phyloP scores from a whole-genome alignment of 1,139 yeast genomes.

The Pichia sp. region DNA sequence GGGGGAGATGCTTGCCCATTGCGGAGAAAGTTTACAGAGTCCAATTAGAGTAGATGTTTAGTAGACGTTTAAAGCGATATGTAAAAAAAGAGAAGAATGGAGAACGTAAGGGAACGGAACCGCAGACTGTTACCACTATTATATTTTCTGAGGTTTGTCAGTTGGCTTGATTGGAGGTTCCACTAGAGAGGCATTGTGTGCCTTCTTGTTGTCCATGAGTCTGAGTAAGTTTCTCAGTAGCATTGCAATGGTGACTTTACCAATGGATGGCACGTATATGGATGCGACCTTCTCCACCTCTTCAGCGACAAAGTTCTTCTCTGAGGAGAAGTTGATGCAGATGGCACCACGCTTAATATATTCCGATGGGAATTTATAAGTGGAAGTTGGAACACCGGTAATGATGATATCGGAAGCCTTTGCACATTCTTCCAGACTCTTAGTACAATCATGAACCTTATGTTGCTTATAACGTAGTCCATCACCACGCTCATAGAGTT shows the following conservation, averaged over 20 bases:
- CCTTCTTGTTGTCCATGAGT: constrained; percentile 55
- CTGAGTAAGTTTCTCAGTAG: constrained; percentile 79
- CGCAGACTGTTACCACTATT: too few relatives aligned
- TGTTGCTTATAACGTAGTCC: constrained; percentile 79
- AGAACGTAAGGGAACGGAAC: too few relatives aligned
- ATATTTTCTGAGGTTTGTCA: constrained; percentile 11
- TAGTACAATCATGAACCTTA: constrained; percentile 60
- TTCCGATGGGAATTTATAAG: constrained; percentile 80
- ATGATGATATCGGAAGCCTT: constrained; percentile 81
- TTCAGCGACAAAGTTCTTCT: constrained; percentile 70
- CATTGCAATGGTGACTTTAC: constrained; percentile 95
- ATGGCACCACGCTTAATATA: constrained; percentile 81
- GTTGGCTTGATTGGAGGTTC: constrained; percentile 15
- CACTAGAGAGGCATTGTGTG: constrained; percentile 10
- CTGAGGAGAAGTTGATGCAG: constrained; percentile 83
- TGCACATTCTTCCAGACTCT: constrained; percentile 56
- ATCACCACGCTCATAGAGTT: constrained; percentile 90
- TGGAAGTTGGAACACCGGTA: constrained; percentile 86
- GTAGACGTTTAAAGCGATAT: neutral
- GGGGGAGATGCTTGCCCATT: constrained; percentile 33
- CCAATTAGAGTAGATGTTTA: neutral
- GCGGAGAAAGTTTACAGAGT: constrained; percentile 21
- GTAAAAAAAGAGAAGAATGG: neutral
- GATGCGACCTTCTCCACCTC: constrained; percentile 79
- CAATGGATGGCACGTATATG: constrained; percentile 88